These are phyloP conservation scores for Linderina pennispora DNA, from an alignment of 192 early-diverging fungal genomes.

Conservation along the genomic window DNA sequence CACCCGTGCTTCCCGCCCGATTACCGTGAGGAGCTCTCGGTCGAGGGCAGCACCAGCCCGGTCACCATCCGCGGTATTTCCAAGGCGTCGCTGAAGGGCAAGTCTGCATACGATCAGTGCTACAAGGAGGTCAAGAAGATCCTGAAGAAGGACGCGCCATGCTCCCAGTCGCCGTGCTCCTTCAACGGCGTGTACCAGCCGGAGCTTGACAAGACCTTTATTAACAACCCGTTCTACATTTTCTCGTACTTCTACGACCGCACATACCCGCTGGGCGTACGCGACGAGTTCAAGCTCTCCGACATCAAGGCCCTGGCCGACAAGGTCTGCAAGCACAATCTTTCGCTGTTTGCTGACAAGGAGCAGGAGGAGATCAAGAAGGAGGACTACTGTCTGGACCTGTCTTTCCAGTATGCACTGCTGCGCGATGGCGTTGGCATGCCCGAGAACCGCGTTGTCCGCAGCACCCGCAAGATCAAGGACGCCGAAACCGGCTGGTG, in stretches of 20 bases:
- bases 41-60: slow-evolving; percentile 8
- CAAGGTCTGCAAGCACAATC: slow-evolving; percentile 56
- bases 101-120: slow-evolving; percentile 11
- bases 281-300: slow-evolving; percentile 62
- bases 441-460: slow-evolving; percentile 57
- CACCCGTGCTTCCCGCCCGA: slow-evolving; percentile 67
- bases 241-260: slow-evolving; percentile 98
- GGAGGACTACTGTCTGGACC: slow-evolving; percentile 82
- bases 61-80: slow-evolving; percentile 52
- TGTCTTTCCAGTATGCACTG: slow-evolving; percentile 82
- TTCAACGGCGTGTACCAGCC: slow-evolving; percentile 95
- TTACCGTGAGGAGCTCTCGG: slow-evolving; percentile 48
- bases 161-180: slow-evolving; percentile 63
- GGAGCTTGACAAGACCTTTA: slow-evolving; percentile 59
- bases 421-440: slow-evolving; percentile 83
- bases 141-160: slow-evolving; percentile 69
- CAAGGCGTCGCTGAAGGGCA: slow-evolving; percentile 50
- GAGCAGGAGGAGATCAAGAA: slow-evolving; percentile 38
- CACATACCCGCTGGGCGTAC: slow-evolving; percentile 63
- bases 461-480: slow-evolving; percentile 86
- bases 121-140: slow-evolving; percentile 53
- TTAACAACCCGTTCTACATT: slow-evolving; percentile 74
- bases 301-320: slow-evolving; percentile 64
- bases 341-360: slow-evolving; percentile 49
- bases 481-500: slow-evolving; percentile 96